Conservation (phyloP, 75 land plant species). For the Adiantum capillusveneris region DNA sequence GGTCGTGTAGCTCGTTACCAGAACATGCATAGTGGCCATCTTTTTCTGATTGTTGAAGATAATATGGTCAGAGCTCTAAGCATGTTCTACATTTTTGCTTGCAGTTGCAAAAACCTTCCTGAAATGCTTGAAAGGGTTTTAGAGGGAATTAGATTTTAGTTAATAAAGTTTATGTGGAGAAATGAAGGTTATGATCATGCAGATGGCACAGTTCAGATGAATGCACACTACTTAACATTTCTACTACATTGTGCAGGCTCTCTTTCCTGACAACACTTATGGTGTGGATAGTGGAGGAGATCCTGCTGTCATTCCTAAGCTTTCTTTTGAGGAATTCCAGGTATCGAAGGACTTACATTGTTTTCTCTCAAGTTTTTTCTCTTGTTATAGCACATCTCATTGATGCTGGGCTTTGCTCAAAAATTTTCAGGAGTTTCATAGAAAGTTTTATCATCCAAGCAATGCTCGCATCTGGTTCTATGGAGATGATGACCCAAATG, state of each 20-base stretch:
- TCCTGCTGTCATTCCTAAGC: constrained; percentile 87
- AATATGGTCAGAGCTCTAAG: no score
- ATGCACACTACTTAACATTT: no score
- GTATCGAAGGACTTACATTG: constrained; percentile 21
- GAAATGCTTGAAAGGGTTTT: no score
- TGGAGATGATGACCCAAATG: constrained; percentile 92
- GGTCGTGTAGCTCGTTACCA: no score
- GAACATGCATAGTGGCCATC: no score
- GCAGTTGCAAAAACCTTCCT: no score
- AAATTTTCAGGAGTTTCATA: constrained; percentile 78
- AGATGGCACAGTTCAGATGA: no score
- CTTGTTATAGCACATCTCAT: not conserved
- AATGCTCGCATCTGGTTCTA: constrained; percentile 99
- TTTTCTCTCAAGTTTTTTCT: not conserved
- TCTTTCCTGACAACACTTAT: constrained; percentile 92
- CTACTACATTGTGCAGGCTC: constrained; percentile 78
- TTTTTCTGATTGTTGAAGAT: no score
- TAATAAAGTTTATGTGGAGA: no score
- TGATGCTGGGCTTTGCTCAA: not conserved
- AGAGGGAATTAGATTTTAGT: no score
- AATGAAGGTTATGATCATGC: no score
- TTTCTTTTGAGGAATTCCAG: constrained; percentile 96
- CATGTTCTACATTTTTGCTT: no score
- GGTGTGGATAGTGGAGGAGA: constrained; percentile 99
- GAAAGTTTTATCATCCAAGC: constrained; percentile 92